Base-by-base conservation (phyloP, 768 basidiomycete species). In the Mycena albidolilacea region DNA sequence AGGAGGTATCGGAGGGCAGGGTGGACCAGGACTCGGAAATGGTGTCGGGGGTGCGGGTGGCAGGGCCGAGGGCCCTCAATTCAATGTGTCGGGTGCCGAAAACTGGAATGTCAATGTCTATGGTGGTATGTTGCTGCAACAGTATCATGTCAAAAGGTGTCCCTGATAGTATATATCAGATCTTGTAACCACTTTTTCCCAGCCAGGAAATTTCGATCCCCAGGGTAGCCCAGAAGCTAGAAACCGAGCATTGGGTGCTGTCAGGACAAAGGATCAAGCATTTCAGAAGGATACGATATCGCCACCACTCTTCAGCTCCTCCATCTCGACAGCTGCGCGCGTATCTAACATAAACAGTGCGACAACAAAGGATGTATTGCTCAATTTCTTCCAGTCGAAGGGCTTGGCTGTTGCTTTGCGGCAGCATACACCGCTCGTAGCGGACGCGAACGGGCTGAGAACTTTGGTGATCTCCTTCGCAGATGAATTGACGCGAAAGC, bases 31-130 rank as follows among this genome's bases (percentile, higher is more conserved):
- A 17, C 1, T 9, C n/a, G n/a, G n/a, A 1, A 39, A 39, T 21
- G 19, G 38, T 17, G 39, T 60, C 39, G 59, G 59, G 59, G 59
- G 41, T 5, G n/a, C 59, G 39, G 59, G 59, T 41, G 59, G 59
- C 39, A 41, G 39, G 39, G 59, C 39, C 38, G 39, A 60, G 59
- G 59, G 59, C 59, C 59, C 59, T 60, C 39, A 43, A 10, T 60
- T 60, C 59, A 43, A 9, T n/a, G n/a, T 52, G 50, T 52, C 50
- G n/a, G 50, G 50, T 19, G 50, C 50, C 15, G 46, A 48, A 48
- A 48, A 14, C 17, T 12, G 15, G 46, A 59, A 59, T 59, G 11
- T 39, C 12, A 59, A 1, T 35, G 37, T 59, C 58, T 35, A 59
- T 19, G 58, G 58, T 15, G 8, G 58, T 59, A 59, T 38, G 19